These are phyloP conservation scores for Oxytropis ochrocephala DNA, from an alignment of 306 rosid species.

Conservation along the genomic window DNA sequence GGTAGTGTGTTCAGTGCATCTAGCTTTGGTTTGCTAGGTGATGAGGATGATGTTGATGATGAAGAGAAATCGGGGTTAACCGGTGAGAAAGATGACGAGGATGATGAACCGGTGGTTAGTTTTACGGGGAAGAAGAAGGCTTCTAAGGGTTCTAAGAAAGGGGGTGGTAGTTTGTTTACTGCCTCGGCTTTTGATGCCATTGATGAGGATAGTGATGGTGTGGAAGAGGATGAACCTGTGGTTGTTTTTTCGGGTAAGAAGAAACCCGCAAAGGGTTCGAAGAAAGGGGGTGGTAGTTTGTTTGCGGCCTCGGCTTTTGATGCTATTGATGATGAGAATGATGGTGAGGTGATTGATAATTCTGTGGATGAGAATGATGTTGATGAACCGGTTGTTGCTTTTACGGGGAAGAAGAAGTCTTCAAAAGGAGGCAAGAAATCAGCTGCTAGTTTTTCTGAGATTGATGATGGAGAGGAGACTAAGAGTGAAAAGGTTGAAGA, in stretches of 20 bases:
- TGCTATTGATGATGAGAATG: slow-evolving; percentile 47
- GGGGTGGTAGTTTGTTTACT: slow-evolving; percentile 41
- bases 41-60: slow-evolving; percentile 31
- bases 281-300: slow-evolving; percentile 48
- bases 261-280: slow-evolving; percentile 45
- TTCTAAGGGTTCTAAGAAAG: slow-evolving; percentile 44
- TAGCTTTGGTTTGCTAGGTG: slow-evolving; percentile 65
- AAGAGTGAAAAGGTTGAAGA: slow-evolving; percentile 33
- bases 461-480: slow-evolving; percentile 35
- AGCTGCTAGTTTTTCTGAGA: slow-evolving; percentile 38
- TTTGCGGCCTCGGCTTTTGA: slow-evolving; percentile 42
- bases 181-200: slow-evolving; percentile 48
- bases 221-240: slow-evolving; percentile 41
- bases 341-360: slow-evolving; percentile 39
- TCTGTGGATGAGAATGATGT: slow-evolving; percentile 27
- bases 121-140: slow-evolving; percentile 65
- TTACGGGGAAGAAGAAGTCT: slow-evolving; percentile 73
- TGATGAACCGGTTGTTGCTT: slow-evolving; percentile 48
- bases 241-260: slow-evolving; percentile 56
- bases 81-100: slow-evolving; percentile 33
- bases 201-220: slow-evolving; percentile 42
- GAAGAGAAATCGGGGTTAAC: slow-evolving; percentile 34
- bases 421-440: slow-evolving; percentile 53
- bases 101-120: slow-evolving; percentile 36
- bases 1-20: slow-evolving; percentile 39